Conservation (phyloP, 495 filamentous ascomycete genomes). For the Hyaloscypha hepaticicola region DNA sequence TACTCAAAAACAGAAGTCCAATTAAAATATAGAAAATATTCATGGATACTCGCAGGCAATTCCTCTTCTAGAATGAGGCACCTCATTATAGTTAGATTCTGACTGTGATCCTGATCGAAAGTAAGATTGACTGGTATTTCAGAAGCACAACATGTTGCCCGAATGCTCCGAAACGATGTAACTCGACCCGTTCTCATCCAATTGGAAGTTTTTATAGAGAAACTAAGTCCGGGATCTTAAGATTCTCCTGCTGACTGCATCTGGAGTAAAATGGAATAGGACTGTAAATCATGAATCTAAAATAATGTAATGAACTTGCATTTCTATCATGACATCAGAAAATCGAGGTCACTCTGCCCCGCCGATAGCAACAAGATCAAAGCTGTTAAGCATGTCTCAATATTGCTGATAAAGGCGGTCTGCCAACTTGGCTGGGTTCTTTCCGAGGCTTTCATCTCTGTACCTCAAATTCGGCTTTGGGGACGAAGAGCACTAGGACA, state of each 20-base stretch:
- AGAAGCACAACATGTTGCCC: not conserved
- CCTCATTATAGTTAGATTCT: not conserved
- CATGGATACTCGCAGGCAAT: no score
- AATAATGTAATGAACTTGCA: not conserved
- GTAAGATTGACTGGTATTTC: no score
- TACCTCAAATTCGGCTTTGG: conserved; percentile 16
- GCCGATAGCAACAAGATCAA: not conserved
- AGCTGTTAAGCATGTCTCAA: conserved; percentile 8
- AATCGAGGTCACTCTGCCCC: no score
- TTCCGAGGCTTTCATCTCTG: conserved; percentile 15
- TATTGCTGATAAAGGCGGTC: conserved; percentile 12
- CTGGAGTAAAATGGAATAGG: not conserved
- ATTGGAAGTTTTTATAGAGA: not conserved
- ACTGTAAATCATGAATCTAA: not conserved
- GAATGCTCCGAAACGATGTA: not conserved
- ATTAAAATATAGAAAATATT: no score
- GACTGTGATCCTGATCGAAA: not conserved
- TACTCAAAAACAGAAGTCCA: no score
- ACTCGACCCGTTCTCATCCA: no score
- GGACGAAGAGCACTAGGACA: conserved; percentile 9
- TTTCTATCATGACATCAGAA: not conserved
- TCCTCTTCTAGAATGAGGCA: not conserved
- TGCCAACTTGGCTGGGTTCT: conserved; percentile 14
- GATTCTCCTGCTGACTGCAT: not conserved
- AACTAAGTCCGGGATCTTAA: not conserved